These are phyloP conservation scores for Uromyces viciae-fabae DNA, from an alignment of 1,284 basidiomycete species.

Conservation along the genomic window DNA sequence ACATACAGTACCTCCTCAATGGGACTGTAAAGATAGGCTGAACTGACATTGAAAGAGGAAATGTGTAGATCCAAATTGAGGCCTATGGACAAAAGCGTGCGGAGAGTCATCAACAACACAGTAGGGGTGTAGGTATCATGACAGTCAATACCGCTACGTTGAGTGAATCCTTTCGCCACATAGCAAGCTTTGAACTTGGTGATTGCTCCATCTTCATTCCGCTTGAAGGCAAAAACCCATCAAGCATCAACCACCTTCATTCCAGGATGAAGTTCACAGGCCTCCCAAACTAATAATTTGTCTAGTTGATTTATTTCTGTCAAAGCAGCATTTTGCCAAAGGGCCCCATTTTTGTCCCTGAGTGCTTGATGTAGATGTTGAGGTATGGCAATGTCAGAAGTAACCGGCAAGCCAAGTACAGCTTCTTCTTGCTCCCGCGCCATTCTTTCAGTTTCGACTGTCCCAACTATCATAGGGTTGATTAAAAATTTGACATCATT, in stretches of 20 bases:
- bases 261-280: background rate
- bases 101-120: background rate
- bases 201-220: background rate
- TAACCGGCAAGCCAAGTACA: background rate
- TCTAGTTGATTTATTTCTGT: background rate
- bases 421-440: background rate
- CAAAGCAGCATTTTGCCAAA: background rate
- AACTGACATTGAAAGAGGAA: background rate
- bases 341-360: background rate
- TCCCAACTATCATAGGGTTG: background rate
- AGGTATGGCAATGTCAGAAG: background rate
- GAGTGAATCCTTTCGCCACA: conserved; percentile 1
- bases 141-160: background rate
- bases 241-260: background rate
- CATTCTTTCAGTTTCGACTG: background rate
- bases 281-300: background rate
- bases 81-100: background rate
- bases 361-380: background rate
- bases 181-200: conserved; percentile 2
- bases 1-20: conserved; percentile 5
- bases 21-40: conserved; percentile 5
- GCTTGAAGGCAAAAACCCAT: conserved; percentile 18
- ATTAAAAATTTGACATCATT: background rate
- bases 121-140: background rate
- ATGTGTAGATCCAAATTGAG: background rate